Evolutionary conservation across 129 eudicot genomes (phyloP), one percentile per base, ranked within the genome.

Genomic region (Rutidosis leptorrhynchoides): DNA sequence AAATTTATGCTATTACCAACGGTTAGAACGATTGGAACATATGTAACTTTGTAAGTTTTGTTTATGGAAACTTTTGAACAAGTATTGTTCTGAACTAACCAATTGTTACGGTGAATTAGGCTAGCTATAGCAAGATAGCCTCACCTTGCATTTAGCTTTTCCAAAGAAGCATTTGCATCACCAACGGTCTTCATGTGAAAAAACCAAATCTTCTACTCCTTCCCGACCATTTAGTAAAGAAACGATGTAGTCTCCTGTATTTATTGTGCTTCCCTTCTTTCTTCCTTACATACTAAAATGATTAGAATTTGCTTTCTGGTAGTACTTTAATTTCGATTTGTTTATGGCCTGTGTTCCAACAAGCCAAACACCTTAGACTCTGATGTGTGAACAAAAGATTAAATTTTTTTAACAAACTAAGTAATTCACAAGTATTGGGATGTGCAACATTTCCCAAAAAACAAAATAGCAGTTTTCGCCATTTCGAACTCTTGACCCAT

Each of bases 191-290:
- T 88, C 98, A 93, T 14, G 95, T 93, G 5, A 83, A 95, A 74
- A 93, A 93, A 12, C 81, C 98, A 71, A 93, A 93, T 22, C 98
- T 81, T 32, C 98, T 69, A 83, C 98, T 86, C 73, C 95, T 83
- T 64, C 87, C 89, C 12, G 95, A 77, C 83, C 83, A 85, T 42
- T 93, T 93, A 46, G 88, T 96, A 84, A 78, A 88, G 22, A 48
- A 46, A 26, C 17, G 27, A 30, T n/a, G n/a, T n/a, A n/a, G n/a
- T n/a, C n/a, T n/a, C n/a, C n/a, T n/a, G n/a, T n/a, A n/a, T n/a
- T n/a, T n/a, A n/a, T n/a, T n/a, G n/a, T n/a, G n/a, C n/a, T n/a
- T n/a, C n/a, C n/a, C n/a, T n/a, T n/a, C n/a, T n/a, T n/a, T n/a
- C n/a, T n/a, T n/a, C n/a, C n/a, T n/a, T n/a, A n/a, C n/a, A n/a